These are phyloP conservation scores for Akanthomyces muscarius DNA, from an alignment of 2,329 filamentous ascomycete genomes.

Conservation along the genomic window DNA sequence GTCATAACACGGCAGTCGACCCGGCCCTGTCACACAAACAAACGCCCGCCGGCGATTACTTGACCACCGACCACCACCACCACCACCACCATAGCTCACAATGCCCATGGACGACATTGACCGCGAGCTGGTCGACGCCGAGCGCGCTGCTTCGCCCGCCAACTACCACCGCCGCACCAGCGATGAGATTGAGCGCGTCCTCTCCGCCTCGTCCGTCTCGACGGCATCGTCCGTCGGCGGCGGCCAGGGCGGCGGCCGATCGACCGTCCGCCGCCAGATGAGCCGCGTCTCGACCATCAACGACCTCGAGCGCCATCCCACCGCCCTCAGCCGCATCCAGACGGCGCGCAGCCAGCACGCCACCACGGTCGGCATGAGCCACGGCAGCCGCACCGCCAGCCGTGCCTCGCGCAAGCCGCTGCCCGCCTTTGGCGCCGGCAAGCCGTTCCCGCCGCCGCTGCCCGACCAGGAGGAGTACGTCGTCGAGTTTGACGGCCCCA, in stretches of 20 bases:
- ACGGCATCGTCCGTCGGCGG: constrained; percentile 39
- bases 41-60: background rate
- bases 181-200: constrained; percentile 58
- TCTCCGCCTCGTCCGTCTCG: constrained; percentile 48
- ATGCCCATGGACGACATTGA: constrained; percentile 52
- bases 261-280: constrained; percentile 43
- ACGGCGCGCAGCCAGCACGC: constrained; percentile 68
- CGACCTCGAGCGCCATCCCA: constrained; percentile 67
- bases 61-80: background rate
- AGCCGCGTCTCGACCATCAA: constrained; percentile 60
- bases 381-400: constrained; percentile 34
- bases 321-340: constrained; percentile 66
- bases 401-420: constrained; percentile 55
- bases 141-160: constrained; percentile 49
- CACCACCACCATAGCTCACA: constrained; percentile 13
- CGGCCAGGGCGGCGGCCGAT: constrained; percentile 29
- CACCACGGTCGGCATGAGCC: constrained; percentile 60
- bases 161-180: constrained; percentile 39
- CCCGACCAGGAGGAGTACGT: constrained; percentile 73
- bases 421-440: constrained; percentile 69
- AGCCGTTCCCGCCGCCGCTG: constrained; percentile 65
- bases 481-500: constrained; percentile 77
- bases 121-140: constrained; percentile 48
- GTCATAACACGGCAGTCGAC: constrained; percentile 16
- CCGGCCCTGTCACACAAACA: background rate